These are phyloP conservation scores for Fomitopsis betulina DNA, from an alignment of 1,284 basidiomycete species.

Conservation along the genomic window DNA sequence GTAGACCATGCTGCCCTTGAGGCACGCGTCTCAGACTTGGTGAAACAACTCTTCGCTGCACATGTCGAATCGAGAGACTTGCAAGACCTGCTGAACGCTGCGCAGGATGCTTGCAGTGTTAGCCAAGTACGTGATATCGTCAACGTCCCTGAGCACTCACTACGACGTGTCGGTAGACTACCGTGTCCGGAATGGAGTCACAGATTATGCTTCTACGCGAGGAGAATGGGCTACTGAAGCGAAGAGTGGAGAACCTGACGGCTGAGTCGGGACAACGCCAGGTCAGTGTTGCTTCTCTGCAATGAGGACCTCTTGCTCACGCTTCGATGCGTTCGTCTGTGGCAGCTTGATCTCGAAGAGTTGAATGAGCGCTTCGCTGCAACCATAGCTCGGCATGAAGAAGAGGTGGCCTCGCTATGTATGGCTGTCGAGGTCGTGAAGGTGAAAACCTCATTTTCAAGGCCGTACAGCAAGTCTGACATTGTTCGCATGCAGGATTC, in stretches of 20 bases:
- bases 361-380: neutral
- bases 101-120: neutral
- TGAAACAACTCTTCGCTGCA: neutral
- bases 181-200: neutral
- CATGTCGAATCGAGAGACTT: neutral
- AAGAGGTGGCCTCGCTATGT: neutral
- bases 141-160: neutral
- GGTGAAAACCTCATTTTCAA: neutral
- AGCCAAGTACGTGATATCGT: neutral
- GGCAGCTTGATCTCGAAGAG: neutral
- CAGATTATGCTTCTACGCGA: neutral
- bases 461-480: neutral
- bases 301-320: no score
- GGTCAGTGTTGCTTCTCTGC: neutral
- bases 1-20: neutral
- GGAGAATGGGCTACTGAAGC: neutral
- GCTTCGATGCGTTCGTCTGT: neutral
- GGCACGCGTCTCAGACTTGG: neutral
- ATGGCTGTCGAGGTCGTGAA: neutral
- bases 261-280: neutral
- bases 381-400: neutral
- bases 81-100: neutral
- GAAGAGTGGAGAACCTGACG: neutral
- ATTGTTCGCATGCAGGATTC: neutral
- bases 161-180: neutral